phyloP scores from a whole-genome alignment of 2,329 filamentous ascomycete species.

The Ophiosphaerella korrae region DNA sequence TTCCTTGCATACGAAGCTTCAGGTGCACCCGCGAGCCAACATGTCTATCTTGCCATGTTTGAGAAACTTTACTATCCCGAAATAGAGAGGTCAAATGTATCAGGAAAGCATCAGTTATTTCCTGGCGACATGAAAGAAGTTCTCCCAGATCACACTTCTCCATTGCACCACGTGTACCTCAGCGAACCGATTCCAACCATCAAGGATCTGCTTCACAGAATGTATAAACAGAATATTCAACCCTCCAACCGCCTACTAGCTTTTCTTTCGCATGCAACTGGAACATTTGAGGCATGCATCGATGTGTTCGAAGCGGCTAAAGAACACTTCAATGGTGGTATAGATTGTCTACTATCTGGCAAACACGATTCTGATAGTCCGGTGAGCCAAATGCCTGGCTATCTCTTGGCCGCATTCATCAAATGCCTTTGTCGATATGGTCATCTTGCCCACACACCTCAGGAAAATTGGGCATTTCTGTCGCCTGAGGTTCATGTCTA shows the following conservation, averaged over 20 bases:
- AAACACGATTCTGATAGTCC: slow-evolving; percentile 12
- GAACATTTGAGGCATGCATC: slow-evolving; percentile 25
- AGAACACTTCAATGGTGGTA: slow-evolving; percentile 22
- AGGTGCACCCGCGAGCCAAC: slow-evolving; percentile 40
- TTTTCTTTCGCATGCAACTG: slow-evolving; percentile 57
- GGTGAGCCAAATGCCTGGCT: slow-evolving; percentile 20
- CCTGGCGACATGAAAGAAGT: slow-evolving; percentile 67
- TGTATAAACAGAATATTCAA: slow-evolving; percentile 57
- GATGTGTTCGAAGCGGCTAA: slow-evolving; percentile 24
- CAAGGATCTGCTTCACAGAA: slow-evolving; percentile 63
- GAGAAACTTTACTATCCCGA: slow-evolving; percentile 57
- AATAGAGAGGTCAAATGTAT: slow-evolving; percentile 5
- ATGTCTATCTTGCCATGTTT: slow-evolving; percentile 62
- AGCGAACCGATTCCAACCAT: slow-evolving; percentile 65
- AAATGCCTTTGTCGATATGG: slow-evolving; percentile 40
- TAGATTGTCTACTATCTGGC: slow-evolving; percentile 29
- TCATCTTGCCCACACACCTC: slow-evolving; percentile 14
- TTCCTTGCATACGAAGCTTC: slow-evolving; percentile 62
- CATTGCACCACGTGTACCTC: slow-evolving; percentile 68
- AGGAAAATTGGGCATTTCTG: slow-evolving; percentile 8
- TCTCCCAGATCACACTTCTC: slow-evolving; percentile 61
- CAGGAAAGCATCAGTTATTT: slow-evolving; percentile 35
- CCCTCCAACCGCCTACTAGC: slow-evolving; percentile 59
- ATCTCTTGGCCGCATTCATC: slow-evolving; percentile 38
- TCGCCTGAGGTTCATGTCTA: slow-evolving; percentile 20